phyloP scores from a whole-genome alignment of 176 grass and related monocot genomes.

The Microstegium vimineum region DNA sequence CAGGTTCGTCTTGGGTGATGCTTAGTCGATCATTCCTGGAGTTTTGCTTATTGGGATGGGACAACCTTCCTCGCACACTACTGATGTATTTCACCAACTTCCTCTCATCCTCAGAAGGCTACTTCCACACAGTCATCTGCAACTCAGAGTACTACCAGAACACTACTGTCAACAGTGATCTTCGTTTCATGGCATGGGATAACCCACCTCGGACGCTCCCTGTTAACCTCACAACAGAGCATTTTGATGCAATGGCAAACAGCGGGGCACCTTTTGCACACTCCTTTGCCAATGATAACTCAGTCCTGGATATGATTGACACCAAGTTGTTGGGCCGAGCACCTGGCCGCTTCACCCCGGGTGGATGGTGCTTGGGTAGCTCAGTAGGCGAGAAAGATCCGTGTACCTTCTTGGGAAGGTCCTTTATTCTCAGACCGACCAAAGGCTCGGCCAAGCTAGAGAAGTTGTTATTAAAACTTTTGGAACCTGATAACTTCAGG shows the following conservation, averaged over 20 bases:
- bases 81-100: conserved; percentile 98
- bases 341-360: conserved; percentile 49
- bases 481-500: conserved; percentile 83
- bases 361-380: conserved; percentile 87
- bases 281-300: conserved; percentile 36
- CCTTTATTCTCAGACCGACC: conserved; percentile 48
- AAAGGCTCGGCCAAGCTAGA: conserved; percentile 60
- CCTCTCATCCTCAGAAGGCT: conserved; percentile 76
- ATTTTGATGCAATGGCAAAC: conserved; percentile 59
- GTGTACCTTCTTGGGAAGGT: conserved; percentile 53
- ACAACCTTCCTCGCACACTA: conserved; percentile 87
- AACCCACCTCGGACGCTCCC: conserved; percentile 47
- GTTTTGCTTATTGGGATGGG: conserved; percentile 84
- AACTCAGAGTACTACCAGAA: conserved; percentile 97
- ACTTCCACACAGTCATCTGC: conserved; percentile 98
- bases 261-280: conserved; percentile 66
- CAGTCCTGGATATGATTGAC: conserved; percentile 77
- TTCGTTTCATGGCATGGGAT: conserved; percentile 88
- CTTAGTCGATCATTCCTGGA: conserved; percentile 80
- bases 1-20: conserved; percentile 88
- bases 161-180: conserved; percentile 71
- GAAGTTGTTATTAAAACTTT: conserved; percentile 67
- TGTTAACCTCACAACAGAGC: conserved; percentile 54
- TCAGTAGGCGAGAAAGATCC: conserved; percentile 42
- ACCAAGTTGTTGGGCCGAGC: conserved; percentile 40